Conservation (phyloP, 768 basidiomycete genomes). For the Phanerochaete carnosa region DNA sequence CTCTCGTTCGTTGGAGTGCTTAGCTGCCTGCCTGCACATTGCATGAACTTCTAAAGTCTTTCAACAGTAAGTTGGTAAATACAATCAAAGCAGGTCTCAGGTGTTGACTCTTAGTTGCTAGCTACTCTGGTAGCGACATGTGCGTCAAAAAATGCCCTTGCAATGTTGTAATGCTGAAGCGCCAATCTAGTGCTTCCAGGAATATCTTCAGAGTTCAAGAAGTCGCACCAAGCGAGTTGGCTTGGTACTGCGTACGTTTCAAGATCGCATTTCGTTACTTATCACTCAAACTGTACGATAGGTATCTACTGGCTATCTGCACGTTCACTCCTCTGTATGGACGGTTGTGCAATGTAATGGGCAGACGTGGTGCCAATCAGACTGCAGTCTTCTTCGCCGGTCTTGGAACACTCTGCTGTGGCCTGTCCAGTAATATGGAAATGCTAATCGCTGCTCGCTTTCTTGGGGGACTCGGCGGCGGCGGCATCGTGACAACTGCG, state of each 20-base stretch:
- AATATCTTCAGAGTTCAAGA: constrained; percentile 77
- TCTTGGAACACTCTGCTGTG: constrained; percentile 65
- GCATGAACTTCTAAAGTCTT: constrained; percentile 30
- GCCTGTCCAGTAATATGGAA: constrained; percentile 65
- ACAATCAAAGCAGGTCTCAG: constrained; percentile 5
- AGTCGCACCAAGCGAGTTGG: constrained; percentile 80
- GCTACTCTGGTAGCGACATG: constrained; percentile 78
- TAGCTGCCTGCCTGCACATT: not conserved
- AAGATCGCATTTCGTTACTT: not conserved
- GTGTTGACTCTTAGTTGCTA: constrained; percentile 21
- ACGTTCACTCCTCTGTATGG: constrained; percentile 85
- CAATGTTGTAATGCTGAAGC: not conserved
- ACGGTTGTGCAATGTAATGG: constrained; percentile 73
- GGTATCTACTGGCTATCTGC: constrained; percentile 74
- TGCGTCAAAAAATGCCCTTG: constrained; percentile 29
- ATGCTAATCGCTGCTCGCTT: constrained; percentile 71
- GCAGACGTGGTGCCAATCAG: constrained; percentile 66
- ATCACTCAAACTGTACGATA: constrained; percentile 22
- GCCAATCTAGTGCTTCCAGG: constrained; percentile 59
- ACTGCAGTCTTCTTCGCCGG: constrained; percentile 57
- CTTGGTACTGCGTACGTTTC: constrained; percentile 66
- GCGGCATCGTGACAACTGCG: constrained; percentile 69
- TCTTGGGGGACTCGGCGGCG: constrained; percentile 74
- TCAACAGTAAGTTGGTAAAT: constrained; percentile 43
- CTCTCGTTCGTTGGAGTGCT: not conserved